These are phyloP conservation scores for Yarrowia porcina DNA, from an alignment of 805 yeast genomes.

Conservation along the genomic window DNA sequence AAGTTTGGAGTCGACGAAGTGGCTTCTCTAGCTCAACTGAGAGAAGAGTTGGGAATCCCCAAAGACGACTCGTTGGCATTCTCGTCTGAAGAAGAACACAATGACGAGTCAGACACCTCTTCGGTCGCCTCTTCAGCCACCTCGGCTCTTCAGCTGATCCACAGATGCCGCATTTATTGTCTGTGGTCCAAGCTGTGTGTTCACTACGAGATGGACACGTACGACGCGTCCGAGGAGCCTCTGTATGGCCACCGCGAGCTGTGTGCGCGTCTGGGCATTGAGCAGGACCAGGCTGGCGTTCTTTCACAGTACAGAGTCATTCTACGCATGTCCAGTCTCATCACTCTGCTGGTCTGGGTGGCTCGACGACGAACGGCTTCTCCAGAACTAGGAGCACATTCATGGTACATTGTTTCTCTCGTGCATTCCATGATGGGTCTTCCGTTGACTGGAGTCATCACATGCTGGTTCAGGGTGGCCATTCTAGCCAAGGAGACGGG, in stretches of 20 bases:
- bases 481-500: conserved; percentile 12
- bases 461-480: conserved; percentile 20
- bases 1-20: conserved; percentile 6
- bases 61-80: conserved; percentile 15
- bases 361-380: neutral
- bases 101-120: conserved; percentile 1
- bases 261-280: neutral
- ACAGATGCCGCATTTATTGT: conserved; percentile 16
- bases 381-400: neutral
- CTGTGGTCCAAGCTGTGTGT: conserved; percentile 16
- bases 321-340: conserved; percentile 9
- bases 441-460: conserved; percentile 10
- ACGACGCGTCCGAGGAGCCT: conserved; percentile 17
- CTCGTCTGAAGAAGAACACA: neutral
- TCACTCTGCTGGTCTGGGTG: conserved; percentile 18
- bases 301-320: conserved; percentile 18
- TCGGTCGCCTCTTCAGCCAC: conserved; percentile 6
- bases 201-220: conserved; percentile 23
- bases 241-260: conserved; percentile 11
- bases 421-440: conserved; percentile 20
- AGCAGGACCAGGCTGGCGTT: conserved; percentile 10
- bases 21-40: neutral
- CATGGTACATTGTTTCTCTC: conserved; percentile 13
- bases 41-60: conserved; percentile 14
- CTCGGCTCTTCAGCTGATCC: conserved; percentile 15